A percentile compares a stretch with the other conserved stretches of the same genome.
These are phyloP conservation scores for Penicillium simplicissimum DNA, from an alignment of 495 filamentous ascomycete genomes.

Conservation along the genomic window DNA sequence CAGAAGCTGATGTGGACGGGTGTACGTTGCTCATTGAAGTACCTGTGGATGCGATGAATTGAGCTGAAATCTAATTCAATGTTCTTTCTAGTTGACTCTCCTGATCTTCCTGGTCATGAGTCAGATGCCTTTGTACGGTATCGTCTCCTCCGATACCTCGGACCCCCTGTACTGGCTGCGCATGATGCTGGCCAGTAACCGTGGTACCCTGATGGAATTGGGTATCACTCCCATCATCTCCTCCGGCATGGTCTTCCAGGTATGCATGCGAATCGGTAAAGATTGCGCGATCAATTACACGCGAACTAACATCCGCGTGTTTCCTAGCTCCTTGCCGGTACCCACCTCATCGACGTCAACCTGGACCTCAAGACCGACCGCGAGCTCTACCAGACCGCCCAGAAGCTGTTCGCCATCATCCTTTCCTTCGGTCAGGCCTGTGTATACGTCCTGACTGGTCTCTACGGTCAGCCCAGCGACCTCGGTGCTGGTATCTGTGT, in stretches of 20 bases:
- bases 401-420: slow-evolving; percentile 99
- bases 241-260: slow-evolving; percentile 99
- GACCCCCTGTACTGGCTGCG: slow-evolving; percentile 99
- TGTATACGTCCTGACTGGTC: slow-evolving; percentile 95
- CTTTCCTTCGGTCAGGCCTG: slow-evolving; percentile 95
- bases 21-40: slow-evolving; percentile 44
- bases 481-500: slow-evolving; percentile 98
- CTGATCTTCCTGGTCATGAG: slow-evolving; percentile 99
- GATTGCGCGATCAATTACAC: not conserved
- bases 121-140: slow-evolving; percentile 97
- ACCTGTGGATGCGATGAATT: slow-evolving; percentile 7
- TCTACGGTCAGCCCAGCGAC: slow-evolving; percentile 94
- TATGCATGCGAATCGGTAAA: slow-evolving; percentile 30
- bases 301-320: slow-evolving; percentile 23
- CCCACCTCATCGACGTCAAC: slow-evolving; percentile 99
- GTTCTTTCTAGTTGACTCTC: slow-evolving; percentile 69
- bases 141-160: slow-evolving; percentile 93
- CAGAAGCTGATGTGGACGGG: slow-evolving; percentile 99
- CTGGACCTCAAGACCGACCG: slow-evolving; percentile 99
- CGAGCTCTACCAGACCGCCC: slow-evolving; percentile 98
- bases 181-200: slow-evolving; percentile 99
- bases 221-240: slow-evolving; percentile 99
- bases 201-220: slow-evolving; percentile 98
- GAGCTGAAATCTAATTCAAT: slow-evolving; percentile 36
- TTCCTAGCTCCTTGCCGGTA: slow-evolving; percentile 83